Percentiles rank a stretch among this genome's conserved stretches.
Evolutionary conservation across 805 yeast species (phyloP).

Genomic region (Metschnikowia rubicola): DNA sequence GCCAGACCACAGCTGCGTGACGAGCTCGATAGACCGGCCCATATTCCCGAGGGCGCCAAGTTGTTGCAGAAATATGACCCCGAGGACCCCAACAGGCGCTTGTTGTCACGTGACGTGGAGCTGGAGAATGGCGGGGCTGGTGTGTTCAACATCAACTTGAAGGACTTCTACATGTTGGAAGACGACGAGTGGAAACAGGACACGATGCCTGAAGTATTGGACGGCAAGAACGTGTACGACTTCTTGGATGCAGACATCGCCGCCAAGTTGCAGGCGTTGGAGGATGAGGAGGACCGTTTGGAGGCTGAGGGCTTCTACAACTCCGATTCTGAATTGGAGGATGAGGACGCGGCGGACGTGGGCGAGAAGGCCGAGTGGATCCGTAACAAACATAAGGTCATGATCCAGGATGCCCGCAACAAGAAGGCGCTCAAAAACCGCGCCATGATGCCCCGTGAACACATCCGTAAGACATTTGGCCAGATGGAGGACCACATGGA

Average conservation of each 20-base stretch:
- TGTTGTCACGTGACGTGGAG: constrained; percentile 84
- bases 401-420: constrained; percentile 84
- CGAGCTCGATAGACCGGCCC: constrained; percentile 73
- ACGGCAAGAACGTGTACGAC: constrained; percentile 96
- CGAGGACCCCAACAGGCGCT: constrained; percentile 78
- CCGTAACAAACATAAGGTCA: constrained; percentile 89
- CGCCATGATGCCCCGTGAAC: constrained; percentile 88
- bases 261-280: constrained; percentile 88
- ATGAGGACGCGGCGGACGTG: constrained; percentile 47
- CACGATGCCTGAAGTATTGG: constrained; percentile 92
- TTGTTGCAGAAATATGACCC: constrained; percentile 63
- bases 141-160: constrained; percentile 89
- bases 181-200: constrained; percentile 98
- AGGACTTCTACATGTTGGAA: constrained; percentile 86
- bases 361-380: constrained; percentile 92
- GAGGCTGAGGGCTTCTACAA: constrained; percentile 95
- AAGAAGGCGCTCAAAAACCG: constrained; percentile 84
- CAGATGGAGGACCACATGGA: constrained; percentile 90
- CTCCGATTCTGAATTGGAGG: constrained; percentile 69
- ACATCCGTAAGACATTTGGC: constrained; percentile 66
- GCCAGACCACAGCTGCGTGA: constrained; percentile 88
- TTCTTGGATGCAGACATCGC: constrained; percentile 95
- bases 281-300: constrained; percentile 93
- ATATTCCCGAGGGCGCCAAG: constrained; percentile 75
- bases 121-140: constrained; percentile 98